Percentiles rank a stretch among this genome's conserved stretches.
Conservation (phyloP, 306 rosid genomes). For the Cucurbita argyrosperma region DNA sequence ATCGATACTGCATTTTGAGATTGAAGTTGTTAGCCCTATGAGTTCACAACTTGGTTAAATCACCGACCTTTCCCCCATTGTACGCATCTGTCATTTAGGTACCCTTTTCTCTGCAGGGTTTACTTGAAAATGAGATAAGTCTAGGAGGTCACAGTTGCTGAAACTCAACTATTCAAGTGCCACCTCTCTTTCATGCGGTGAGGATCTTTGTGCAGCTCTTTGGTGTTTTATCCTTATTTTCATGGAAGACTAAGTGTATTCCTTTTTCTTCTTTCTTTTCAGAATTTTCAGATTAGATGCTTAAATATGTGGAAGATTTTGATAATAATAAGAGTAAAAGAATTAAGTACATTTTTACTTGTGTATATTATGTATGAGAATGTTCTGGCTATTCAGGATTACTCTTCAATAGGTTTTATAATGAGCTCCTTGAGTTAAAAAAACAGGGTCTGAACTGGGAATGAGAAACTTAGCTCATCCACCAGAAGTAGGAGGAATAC, state of each 20-base stretch:
- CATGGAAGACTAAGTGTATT: background rate
- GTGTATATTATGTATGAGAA: background rate
- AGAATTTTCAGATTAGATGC: background rate
- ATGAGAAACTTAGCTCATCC: background rate
- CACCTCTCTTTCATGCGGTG: background rate
- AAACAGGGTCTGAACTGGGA: background rate
- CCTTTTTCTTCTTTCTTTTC: background rate
- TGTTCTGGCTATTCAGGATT: background rate
- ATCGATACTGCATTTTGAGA: slow-evolving; percentile 1
- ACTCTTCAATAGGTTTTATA: background rate
- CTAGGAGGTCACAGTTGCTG: background rate
- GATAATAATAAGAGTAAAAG: background rate
- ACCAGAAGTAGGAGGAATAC: too few species aligned
- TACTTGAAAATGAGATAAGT: background rate
- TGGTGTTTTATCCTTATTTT: background rate
- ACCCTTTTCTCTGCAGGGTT: background rate
- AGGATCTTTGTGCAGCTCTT: background rate
- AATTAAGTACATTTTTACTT: background rate
- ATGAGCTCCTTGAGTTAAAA: background rate
- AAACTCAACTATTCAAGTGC: background rate
- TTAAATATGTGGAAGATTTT: too few species aligned
- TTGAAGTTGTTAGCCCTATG: background rate
- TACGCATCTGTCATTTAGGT: background rate
- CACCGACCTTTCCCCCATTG: background rate
- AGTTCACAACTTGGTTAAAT: background rate